These are phyloP conservation scores for Solanum hybrid DNA, from an alignment of 305 asterid species.

Conservation along the genomic window DNA sequence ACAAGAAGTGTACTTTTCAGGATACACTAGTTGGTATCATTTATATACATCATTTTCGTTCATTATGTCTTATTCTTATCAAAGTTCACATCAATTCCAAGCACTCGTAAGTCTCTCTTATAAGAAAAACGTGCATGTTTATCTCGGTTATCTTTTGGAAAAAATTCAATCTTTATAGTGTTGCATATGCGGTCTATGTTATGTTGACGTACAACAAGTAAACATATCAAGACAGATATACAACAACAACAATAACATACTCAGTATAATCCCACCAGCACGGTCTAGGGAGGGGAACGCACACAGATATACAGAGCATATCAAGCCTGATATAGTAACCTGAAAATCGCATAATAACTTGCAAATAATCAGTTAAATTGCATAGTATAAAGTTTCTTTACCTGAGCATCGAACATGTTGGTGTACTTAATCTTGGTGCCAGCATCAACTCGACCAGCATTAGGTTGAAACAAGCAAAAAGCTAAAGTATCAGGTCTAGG, in stretches of 20 bases:
- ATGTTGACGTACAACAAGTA: neutral
- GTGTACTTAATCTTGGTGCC: slow-evolving; percentile 37
- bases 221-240: neutral
- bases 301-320: neutral
- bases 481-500: slow-evolving; percentile 49
- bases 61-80: neutral
- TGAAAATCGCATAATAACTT: neutral
- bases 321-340: neutral
- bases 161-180: neutral
- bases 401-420: slow-evolving; percentile 65
- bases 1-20: neutral
- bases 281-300: fast-evolving
- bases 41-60: neutral
- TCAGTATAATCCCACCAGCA: neutral
- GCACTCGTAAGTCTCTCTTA: neutral
- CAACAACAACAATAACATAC: neutral
- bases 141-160: neutral
- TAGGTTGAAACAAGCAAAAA: slow-evolving; percentile 49
- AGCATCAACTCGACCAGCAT: slow-evolving; percentile 43
- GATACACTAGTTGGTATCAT: neutral
- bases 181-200: neutral
- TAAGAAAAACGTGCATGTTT: neutral
- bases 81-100: neutral
- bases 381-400: neutral
- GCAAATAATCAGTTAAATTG: neutral